Evolutionary conservation across 192 early-diverging fungal species (phyloP), one percentile per base, ranked within the genome.

Genomic region (Geranomyces variabilis): DNA sequence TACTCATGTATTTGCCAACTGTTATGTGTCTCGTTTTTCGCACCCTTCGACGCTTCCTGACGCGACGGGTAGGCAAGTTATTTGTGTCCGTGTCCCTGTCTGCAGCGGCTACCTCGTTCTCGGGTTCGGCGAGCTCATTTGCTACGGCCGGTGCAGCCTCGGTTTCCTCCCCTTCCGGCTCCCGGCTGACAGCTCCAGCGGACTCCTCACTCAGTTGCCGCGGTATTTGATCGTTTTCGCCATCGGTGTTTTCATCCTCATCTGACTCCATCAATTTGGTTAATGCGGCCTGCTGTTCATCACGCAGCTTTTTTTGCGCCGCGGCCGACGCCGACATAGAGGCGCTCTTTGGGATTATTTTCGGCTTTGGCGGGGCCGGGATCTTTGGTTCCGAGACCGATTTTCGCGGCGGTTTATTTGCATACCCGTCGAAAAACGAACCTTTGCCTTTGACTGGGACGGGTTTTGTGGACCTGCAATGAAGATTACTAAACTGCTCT

Each of bases 1-100:
- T 79, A 79, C 77, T 79, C 66, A 75, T 71, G 59, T 79, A 79
- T 64, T 79, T 79, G n/a, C 78, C 78, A 6, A 63, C 70, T 60
- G 55, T 62, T 24, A 71, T 63, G 30, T 36, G 26, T 17, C 63
- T 22, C 22, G 73, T 65, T 66, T 68, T 66, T 51, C 51, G 63
- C 10, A 79, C 70, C 31, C 73, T 69, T 28, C 78, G 51, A 24
- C 66, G 45, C 55, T 75, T 75, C 41, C 55, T 66, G 30, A 79
- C 72, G 21, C 74, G 72, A 19, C 65, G 48, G 3, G 28, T 14
- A 17, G 66, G n/a, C n/a, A 24, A 17, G 29, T 53, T 26, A 65
- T 49, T 34, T 5, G n/a, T 33, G 30, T 63, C 51, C 61, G 51
- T 63, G 28, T 46, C 48, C 46, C 31, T 41, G 15, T 71, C 58